A percentile compares a stretch with the other conserved stretches of the same genome.
phyloP scores from a whole-genome alignment of 164 flowering plant species.

The Magnolia officinalis region DNA sequence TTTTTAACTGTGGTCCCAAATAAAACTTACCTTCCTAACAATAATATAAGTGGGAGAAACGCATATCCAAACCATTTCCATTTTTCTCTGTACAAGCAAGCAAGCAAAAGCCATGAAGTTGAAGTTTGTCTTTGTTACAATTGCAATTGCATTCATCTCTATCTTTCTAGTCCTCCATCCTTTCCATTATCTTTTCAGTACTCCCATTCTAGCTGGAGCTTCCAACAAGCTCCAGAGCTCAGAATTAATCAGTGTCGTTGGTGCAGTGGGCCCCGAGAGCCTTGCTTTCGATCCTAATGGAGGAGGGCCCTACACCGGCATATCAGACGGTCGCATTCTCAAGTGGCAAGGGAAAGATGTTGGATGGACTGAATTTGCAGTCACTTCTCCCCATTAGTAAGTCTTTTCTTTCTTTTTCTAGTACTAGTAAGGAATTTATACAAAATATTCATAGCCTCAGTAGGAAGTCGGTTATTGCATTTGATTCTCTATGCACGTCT shows the following conservation, averaged over 20 bases:
- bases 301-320: conserved; percentile 88
- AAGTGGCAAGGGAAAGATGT: neutral
- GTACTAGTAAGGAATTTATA: too few species aligned
- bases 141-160: neutral
- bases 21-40: too few species aligned
- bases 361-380: conserved; percentile 8
- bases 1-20: too few species aligned
- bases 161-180: neutral
- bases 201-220: neutral
- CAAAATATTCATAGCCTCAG: neutral
- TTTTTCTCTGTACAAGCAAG: neutral
- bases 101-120: neutral
- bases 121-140: neutral
- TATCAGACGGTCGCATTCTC: conserved; percentile 80
- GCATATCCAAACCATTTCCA: neutral
- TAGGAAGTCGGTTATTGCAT: neutral
- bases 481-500: neutral
- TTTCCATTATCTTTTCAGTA: neutral
- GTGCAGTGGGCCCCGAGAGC: conserved; percentile 85
- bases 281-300: conserved; percentile 78
- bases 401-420: neutral
- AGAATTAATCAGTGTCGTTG: conserved; percentile 19
- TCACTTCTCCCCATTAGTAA: conserved; percentile 9
- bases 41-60: too few species aligned
- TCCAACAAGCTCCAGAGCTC: neutral